Evolutionary conservation across 1,139 yeast genomes (phyloP), one percentile per base, ranked within the genome.

Genomic region (Saccharomyces hybrid): DNA sequence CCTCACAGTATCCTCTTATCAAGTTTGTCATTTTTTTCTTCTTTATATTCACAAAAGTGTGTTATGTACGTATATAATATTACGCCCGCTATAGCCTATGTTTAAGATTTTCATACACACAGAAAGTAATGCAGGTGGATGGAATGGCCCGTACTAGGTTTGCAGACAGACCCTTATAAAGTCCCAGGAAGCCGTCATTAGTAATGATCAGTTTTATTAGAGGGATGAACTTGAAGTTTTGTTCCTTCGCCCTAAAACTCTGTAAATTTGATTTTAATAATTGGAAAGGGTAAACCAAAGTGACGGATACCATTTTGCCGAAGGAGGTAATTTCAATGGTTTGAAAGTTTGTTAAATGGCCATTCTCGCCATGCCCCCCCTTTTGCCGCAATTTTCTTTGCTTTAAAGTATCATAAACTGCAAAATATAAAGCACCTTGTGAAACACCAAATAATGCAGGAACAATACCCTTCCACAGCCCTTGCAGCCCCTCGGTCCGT

Each of bases 361-460:
- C 57, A 7, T 57, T 59, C 9, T 54, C 50, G 29, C 61, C 64
- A 25, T 59, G 52, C 3, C 47, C 51, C 14, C 60, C 61, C 11
- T 63, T 58, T 3, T 58, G 57, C 13, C 61, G 14, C 51, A 46
- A 32, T 34, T 32, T 46, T 9, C 26, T 47, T 49, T 34, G 50
- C 68, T 88, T 89, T 53, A 88, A 64, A 27, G 87, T 80, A 63
- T 91, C 97, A 66, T 93, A 93, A 27, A 89, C 72, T 16, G 96
- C 81, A 65, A 93, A 85, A 64, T 95, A 96, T 16, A 93, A 71
- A 8, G 96, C 89, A 5, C 95, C 95, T 67, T 93, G 98, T 23
- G 86, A 78, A 1, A 93, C 96, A 59, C 88, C 91, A 53, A 91
- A 75, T 55, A 91, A 65, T 5, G 96, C 82, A 0, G 99, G 98